A percentile compares a stretch with the other conserved stretches of the same genome.
phyloP scores from a whole-genome alignment of 2,329 filamentous ascomycete species.

The Knoxdaviesia proteae region DNA sequence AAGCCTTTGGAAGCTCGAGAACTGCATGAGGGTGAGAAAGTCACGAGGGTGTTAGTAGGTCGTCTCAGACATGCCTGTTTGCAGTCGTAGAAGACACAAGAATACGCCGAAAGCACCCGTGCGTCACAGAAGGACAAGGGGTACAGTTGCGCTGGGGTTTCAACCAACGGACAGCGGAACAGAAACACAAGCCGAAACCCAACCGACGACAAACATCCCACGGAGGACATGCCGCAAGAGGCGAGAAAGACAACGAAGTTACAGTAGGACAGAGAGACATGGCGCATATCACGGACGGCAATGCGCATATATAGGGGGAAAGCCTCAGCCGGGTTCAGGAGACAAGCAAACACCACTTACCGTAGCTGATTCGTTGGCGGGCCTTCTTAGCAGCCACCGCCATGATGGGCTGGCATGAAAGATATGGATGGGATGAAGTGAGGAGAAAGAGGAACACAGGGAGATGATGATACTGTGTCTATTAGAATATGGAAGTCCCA shows the following conservation, averaged over 20 bases:
- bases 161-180: too few relatives aligned
- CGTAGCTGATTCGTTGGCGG: constrained; percentile 51
- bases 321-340: too few relatives aligned
- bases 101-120: too few relatives aligned
- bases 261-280: too few relatives aligned
- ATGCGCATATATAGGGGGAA: not conserved
- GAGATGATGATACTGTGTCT: not conserved
- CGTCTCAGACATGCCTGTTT: not conserved
- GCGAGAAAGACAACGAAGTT: too few relatives aligned
- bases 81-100: too few relatives aligned
- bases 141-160: too few relatives aligned
- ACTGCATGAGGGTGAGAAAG: constrained; percentile 16
- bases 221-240: too few relatives aligned
- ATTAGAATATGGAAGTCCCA: too few relatives aligned
- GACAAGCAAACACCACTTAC: constrained; percentile 18
- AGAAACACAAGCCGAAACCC: too few relatives aligned
- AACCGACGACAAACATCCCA: too few relatives aligned
- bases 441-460: not conserved
- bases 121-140: too few relatives aligned
- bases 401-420: not conserved
- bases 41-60: not conserved
- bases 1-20: constrained; percentile 36
- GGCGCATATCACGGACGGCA: not conserved
- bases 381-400: constrained; percentile 42
- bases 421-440: not conserved